Percentiles rank a stretch among this genome's conserved stretches.
Conservation (phyloP, 129 eudicot genomes). For the Flaveria trinervia region DNA sequence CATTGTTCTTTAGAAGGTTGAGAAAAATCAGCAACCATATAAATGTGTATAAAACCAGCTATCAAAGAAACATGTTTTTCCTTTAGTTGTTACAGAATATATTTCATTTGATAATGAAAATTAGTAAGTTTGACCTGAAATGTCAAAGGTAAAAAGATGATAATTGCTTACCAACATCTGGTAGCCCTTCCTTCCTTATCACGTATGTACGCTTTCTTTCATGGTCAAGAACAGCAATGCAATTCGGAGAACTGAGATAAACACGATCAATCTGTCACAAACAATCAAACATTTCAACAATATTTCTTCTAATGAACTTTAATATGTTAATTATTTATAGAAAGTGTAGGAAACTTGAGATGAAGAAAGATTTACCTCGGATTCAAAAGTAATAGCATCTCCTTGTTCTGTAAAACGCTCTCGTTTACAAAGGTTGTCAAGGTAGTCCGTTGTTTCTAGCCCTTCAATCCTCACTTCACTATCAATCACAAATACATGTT, state of each 20-base stretch:
- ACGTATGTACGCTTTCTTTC: constrained; percentile 82
- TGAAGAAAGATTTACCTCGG: constrained; percentile 58
- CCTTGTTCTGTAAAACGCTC: constrained; percentile 95
- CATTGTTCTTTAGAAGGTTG: background rate
- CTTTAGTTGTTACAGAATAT: background rate
- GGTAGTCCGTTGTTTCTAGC: constrained; percentile 80
- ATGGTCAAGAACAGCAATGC: constrained; percentile 92
- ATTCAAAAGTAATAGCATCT: constrained; percentile 89
- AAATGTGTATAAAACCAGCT: background rate
- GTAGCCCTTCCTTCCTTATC: constrained; percentile 81
- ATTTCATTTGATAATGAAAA: background rate
- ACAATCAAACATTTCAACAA: background rate
- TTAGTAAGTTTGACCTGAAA: constrained; percentile 8
- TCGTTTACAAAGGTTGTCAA: constrained; percentile 70
- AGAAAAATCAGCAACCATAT: background rate
- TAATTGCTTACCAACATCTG: constrained; percentile 70
- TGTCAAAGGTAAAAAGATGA: constrained; percentile 6
- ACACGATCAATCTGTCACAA: constrained; percentile 80
- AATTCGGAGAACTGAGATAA: constrained; percentile 68
- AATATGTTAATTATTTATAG: background rate
- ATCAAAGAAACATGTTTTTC: background rate
- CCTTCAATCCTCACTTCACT: constrained; percentile 99
- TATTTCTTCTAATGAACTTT: background rate
- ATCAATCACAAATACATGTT: constrained; percentile 7
- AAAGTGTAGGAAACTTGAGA: background rate